Evolutionary conservation across 352 stramenopile species (phyloP), one percentile per base, ranked within the genome.

Genomic region (Peronospora tabacina): DNA sequence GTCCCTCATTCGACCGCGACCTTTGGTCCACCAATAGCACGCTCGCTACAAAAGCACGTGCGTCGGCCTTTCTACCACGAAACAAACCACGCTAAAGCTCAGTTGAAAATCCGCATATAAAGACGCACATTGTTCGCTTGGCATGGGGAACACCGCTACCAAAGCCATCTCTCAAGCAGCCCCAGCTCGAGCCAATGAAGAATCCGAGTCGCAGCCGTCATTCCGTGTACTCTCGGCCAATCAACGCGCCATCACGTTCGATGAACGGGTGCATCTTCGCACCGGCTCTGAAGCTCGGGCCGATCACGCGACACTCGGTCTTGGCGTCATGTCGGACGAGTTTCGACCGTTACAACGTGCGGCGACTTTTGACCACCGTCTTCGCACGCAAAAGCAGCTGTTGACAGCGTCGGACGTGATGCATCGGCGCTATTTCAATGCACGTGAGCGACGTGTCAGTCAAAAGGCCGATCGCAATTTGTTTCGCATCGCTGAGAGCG

Each of bases 341-440:
- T 90, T 90, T 61, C 75, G 74, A 1, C 75, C 75, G 46, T 66
- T 90, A 35, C 73, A 87, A 38, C 81, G 81, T 52, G 81, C 81
- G 10, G 77, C 81, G 30, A 92, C 81, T 13, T 92, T 72, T 53
- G 81, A 92, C 54, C 74, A 78, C 43, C 81, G 78, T 0, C 62
- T 92, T 58, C 75, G 74, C 33, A 40, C 67, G 22, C 70, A 76
- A 39, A 75, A 72, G 52, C 61, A 74, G 24, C 52, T 83, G 26
- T 66, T 88, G 33, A 85, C 76, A 56, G 77, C 69, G 34, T 75
- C 72, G n/a, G 82, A 93, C 55, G 79, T 93, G 37, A 59, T 90
- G 61, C 72, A 88, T 50, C 71, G 73, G 0, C 79, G 82, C 49
- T 93, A 75, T 61, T 93, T 93, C 56, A 93, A 93, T 58, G 79